phyloP scores from a whole-genome alignment of 2,329 filamentous ascomycete species.

The Colletotrichum karsti region DNA sequence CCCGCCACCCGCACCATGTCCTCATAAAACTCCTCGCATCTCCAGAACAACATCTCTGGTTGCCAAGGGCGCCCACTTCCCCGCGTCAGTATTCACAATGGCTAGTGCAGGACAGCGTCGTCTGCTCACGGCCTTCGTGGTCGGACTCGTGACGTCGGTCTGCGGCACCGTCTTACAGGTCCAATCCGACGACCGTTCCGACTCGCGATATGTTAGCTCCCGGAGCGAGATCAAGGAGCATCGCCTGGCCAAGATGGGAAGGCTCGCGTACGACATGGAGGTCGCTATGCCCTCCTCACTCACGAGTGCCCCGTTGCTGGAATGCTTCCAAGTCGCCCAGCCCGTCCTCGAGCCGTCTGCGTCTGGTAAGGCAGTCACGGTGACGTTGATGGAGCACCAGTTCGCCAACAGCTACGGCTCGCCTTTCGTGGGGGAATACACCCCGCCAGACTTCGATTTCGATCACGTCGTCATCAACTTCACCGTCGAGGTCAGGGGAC shows the following conservation, averaged over 20 bases:
- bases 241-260: background rate
- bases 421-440: conserved; percentile 75
- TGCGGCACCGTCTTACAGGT: background rate
- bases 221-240: background rate
- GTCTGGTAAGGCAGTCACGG: conserved; percentile 36
- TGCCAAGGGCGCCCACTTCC: background rate
- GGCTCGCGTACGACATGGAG: conserved; percentile 11
- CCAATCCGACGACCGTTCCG: background rate
- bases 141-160: background rate
- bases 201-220: background rate
- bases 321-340: conserved; percentile 75
- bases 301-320: conserved; percentile 41
- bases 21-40: background rate
- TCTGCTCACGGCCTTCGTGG: background rate
- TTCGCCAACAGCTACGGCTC: conserved; percentile 78
- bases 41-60: background rate
- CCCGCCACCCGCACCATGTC: background rate
- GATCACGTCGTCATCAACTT: conserved; percentile 82
- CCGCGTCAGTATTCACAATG: background rate
- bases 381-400: conserved; percentile 72
- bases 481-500: conserved; percentile 74
- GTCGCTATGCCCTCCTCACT: background rate
- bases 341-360: conserved; percentile 66
- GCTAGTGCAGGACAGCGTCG: background rate
- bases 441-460: conserved; percentile 74